Base-by-base conservation (phyloP, 1,139 yeast species). In the Candida frijolesensis region DNA sequence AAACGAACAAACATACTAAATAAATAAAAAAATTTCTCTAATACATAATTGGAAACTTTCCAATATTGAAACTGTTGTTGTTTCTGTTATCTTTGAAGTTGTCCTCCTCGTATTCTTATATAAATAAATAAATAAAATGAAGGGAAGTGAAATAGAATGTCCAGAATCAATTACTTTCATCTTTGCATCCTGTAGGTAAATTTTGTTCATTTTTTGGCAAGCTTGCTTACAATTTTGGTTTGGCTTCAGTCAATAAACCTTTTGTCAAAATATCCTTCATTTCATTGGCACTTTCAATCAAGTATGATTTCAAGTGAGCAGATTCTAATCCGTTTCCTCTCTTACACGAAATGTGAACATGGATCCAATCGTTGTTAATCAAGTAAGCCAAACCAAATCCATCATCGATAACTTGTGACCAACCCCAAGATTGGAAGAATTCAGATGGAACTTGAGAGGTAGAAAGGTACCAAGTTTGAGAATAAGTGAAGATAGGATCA, bases 321-420 rank as follows among this genome's bases (percentile, higher is more conserved):
- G 87, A 83, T 55, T 85, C 83, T 58, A 87, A 80, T 1, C 89
- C 89, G 51, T 79, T 80, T 42, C 79, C 80, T 65, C 83, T 87
- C 75, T 85, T 88, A 60, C 88, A 84, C 45, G 91, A 87, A 57
- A 94, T 84, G 69, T 92, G 95, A 62, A 94, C 84, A 65, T 91
- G 95, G 60, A 91, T 66, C 84, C 90, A 87, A 62, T 91, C 89
- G 55, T 83, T 83, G 74, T 89, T 91, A 64, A 92, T 80, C 89
- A 91, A 89, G 75, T 94, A 94, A 19, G 97, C 98, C 57, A 89
- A 79, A 6, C 98, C 99, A 62, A 88, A 86, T 12, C 99, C 99
- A 55, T 87, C 89, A 65, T 94, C 97, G 61, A 88, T 85, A 50
- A 94, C 98, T 68, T 95, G 96, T 22, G 97, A 85, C 91, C 92